Evolutionary conservation across 192 early-diverging fungal genomes (phyloP).

Genomic region (Spinellus fusiger): DNA sequence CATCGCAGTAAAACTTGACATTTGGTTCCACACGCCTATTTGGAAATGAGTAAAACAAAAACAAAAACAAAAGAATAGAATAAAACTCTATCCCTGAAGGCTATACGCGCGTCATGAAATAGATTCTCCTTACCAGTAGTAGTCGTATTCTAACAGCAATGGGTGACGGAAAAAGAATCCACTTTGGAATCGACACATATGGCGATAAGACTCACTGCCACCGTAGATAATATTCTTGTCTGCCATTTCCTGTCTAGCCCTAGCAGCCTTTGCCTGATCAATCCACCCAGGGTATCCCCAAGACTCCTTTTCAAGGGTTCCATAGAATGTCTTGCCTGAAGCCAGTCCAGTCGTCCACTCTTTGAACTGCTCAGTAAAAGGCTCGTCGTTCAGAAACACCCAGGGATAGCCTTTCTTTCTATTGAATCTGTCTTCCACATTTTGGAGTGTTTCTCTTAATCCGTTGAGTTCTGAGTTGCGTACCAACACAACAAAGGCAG

Average conservation of each 20-base stretch:
- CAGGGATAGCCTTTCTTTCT: conserved; percentile 75
- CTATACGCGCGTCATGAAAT: too few species aligned
- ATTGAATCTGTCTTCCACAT: conserved; percentile 81
- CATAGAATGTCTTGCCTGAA: conserved; percentile 55
- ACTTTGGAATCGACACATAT: conserved; percentile 71
- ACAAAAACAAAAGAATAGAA: neutral
- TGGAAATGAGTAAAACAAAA: neutral
- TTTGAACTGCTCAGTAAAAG: conserved; percentile 67
- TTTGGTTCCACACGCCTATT: conserved; percentile 59
- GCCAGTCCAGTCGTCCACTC: conserved; percentile 43
- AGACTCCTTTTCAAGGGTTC: conserved; percentile 37
- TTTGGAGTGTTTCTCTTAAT: conserved; percentile 47
- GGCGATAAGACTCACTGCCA: conserved; percentile 57
- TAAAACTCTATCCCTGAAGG: neutral
- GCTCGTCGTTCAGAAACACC: conserved; percentile 79
- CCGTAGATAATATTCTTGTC: conserved; percentile 55
- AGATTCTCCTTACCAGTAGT: conserved; percentile 77
- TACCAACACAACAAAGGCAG: conserved; percentile 71
- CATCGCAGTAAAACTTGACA: conserved; percentile 66
- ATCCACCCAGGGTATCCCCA: conserved; percentile 81
- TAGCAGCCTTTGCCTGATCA: conserved; percentile 49
- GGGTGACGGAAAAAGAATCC: conserved; percentile 76
- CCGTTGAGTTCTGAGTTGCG: conserved; percentile 62
- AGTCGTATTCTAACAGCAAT: conserved; percentile 59
- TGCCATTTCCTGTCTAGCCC: conserved; percentile 48